A percentile compares a stretch with the other conserved stretches of the same genome.
These are phyloP conservation scores for Bretschneidera sinensis DNA, from an alignment of 345 rosid genomes.

Conservation along the genomic window DNA sequence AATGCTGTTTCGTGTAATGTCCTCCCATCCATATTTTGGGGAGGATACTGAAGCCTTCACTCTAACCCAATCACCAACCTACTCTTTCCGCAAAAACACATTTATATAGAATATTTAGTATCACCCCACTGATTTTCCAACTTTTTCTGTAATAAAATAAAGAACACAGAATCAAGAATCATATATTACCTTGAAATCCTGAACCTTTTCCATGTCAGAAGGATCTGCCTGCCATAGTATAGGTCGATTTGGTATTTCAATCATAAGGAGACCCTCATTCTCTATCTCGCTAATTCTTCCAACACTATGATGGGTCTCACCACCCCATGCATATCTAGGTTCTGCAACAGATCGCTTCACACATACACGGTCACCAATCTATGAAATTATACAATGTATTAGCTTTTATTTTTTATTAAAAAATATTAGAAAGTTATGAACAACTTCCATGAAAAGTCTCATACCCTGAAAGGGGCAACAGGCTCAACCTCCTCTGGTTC, in stretches of 20 bases:
- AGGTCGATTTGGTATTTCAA: slow-evolving; percentile 88
- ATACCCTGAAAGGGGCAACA: slow-evolving; percentile 84
- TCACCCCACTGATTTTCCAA: neutral
- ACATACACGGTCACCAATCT: slow-evolving; percentile 91
- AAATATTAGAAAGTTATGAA: slow-evolving; percentile 13
- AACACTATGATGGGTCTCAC: slow-evolving; percentile 99
- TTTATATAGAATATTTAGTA: slow-evolving; percentile 11
- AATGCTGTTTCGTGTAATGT: slow-evolving; percentile 67
- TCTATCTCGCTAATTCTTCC: slow-evolving; percentile 90
- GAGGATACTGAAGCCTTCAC: slow-evolving; percentile 94
- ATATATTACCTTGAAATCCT: slow-evolving; percentile 77
- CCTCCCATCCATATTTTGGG: slow-evolving; percentile 98
- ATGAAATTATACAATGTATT: slow-evolving; percentile 26
- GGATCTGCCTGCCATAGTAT: slow-evolving; percentile 99
- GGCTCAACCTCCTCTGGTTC: slow-evolving; percentile 98
- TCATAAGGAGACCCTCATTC: slow-evolving; percentile 86
- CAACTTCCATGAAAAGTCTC: slow-evolving; percentile 13
- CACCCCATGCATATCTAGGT: slow-evolving; percentile 99
- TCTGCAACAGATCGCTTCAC: slow-evolving; percentile 98
- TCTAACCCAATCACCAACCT: slow-evolving; percentile 99
- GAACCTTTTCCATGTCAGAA: slow-evolving; percentile 98
- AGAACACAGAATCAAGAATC: slow-evolving; percentile 8
- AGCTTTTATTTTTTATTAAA: slow-evolving; percentile 10
- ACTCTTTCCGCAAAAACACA: slow-evolving; percentile 18
- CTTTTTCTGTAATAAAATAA: neutral